A percentile compares a stretch with the other conserved stretches of the same genome.
phyloP scores from a whole-genome alignment of 192 early-diverging fungal genomes.

The Linnemannia schmuckeri region DNA sequence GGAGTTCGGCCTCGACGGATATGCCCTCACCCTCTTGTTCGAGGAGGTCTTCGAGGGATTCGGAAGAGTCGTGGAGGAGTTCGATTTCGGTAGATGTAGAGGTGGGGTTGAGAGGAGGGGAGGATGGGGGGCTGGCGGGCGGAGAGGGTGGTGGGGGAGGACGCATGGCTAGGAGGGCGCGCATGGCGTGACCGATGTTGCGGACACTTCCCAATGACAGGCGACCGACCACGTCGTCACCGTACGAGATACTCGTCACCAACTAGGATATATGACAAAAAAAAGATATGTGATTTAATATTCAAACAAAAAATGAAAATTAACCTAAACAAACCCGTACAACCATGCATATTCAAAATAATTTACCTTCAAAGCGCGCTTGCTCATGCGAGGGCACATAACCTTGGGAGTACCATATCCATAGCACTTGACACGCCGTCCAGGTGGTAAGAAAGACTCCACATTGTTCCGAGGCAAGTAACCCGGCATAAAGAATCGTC shows the following conservation, averaged over 20 bases:
- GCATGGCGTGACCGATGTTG: constrained; percentile 51
- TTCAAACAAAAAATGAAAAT: not conserved
- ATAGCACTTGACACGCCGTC: constrained; percentile 60
- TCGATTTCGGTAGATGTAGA: constrained; percentile 15
- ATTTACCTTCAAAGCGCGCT: constrained; percentile 52
- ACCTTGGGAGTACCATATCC: constrained; percentile 61
- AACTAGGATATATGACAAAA: constrained; percentile 3
- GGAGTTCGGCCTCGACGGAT: not conserved
- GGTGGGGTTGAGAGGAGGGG: constrained; percentile 4
- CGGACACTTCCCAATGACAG: constrained; percentile 56
- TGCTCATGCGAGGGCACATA: constrained; percentile 59
- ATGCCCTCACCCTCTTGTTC: constrained; percentile 37
- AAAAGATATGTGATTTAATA: not conserved
- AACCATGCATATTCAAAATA: not conserved
- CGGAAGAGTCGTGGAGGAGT: constrained; percentile 39
- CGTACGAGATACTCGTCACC: constrained; percentile 57
- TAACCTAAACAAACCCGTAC: not conserved
- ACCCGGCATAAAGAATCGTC: constrained; percentile 33
- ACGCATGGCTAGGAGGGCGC: constrained; percentile 40
- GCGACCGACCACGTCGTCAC: constrained; percentile 52
- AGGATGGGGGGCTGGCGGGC: constrained; percentile 14
- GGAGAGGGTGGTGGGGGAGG: constrained; percentile 35
- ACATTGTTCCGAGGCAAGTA: constrained; percentile 21
- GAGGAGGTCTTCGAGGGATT: constrained; percentile 33
- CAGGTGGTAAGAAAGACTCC: constrained; percentile 56